These are phyloP conservation scores for Claviceps maximensis DNA, from an alignment of 2,329 filamentous ascomycete species.

Conservation along the genomic window DNA sequence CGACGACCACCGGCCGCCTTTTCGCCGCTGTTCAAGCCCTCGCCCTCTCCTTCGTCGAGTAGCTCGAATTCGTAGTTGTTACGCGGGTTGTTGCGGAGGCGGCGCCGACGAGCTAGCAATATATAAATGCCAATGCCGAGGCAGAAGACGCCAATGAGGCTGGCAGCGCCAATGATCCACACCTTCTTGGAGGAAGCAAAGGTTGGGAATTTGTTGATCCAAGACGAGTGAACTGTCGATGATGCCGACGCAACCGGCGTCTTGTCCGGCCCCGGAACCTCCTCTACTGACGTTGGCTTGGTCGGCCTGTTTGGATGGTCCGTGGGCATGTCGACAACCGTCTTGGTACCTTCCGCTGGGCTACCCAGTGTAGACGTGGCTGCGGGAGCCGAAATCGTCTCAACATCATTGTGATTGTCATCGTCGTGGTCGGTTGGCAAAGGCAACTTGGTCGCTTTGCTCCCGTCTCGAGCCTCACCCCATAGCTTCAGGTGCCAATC, in stretches of 20 bases:
- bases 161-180: constrained; percentile 83
- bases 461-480: constrained; percentile 72
- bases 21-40: constrained; percentile 36
- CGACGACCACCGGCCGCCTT: constrained; percentile 33
- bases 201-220: constrained; percentile 78
- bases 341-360: constrained; percentile 27
- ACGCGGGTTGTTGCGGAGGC: constrained; percentile 58
- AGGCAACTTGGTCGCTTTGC: constrained; percentile 60
- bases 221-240: constrained; percentile 40
- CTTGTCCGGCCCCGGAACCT: neutral
- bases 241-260: neutral
- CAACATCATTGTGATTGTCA: constrained; percentile 58
- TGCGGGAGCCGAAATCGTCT: constrained; percentile 24
- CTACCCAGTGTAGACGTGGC: constrained; percentile 34
- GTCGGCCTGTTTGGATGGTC: constrained; percentile 53
- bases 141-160: constrained; percentile 79
- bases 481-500: constrained; percentile 94
- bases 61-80: constrained; percentile 93
- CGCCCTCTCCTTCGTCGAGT: constrained; percentile 66
- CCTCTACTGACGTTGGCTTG: constrained; percentile 25
- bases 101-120: constrained; percentile 63
- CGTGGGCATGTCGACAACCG: constrained; percentile 31
- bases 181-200: constrained; percentile 81
- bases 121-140: constrained; percentile 68
- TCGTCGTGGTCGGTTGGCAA: constrained; percentile 77